These are phyloP conservation scores for Phlegmacium glaucopus DNA, from an alignment of 768 basidiomycete genomes.

Conservation along the genomic window DNA sequence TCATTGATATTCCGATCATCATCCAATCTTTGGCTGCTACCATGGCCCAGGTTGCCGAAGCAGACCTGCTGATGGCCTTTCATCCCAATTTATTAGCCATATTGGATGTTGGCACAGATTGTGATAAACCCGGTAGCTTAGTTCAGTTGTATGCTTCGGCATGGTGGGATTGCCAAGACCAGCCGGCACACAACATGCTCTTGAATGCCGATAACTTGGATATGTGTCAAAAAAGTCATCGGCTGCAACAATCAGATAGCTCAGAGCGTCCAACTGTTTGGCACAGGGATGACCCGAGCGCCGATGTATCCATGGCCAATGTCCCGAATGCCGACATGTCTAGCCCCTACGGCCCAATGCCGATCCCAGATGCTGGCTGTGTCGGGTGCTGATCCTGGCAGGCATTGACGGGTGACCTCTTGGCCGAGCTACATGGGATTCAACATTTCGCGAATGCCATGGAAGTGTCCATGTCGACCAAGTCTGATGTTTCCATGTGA, in stretches of 20 bases:
- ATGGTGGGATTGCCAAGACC: neutral
- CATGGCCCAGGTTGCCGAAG: neutral
- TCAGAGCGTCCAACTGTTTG: too few relatives aligned
- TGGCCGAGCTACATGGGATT: too few relatives aligned
- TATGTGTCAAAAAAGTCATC: neutral
- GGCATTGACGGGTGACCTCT: too few relatives aligned
- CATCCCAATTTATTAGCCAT: neutral
- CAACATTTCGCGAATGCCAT: too few relatives aligned
- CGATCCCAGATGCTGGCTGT: too few relatives aligned
- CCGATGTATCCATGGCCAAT: too few relatives aligned
- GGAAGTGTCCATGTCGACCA: neutral
- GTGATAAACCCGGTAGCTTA: neutral
- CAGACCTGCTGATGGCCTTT: neutral
- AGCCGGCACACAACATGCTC: neutral
- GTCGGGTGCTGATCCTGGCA: too few relatives aligned
- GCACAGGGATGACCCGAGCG: too few relatives aligned
- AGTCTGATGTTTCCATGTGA: neutral
- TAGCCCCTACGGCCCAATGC: too few relatives aligned
- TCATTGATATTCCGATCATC: neutral
- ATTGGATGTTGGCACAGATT: neutral
- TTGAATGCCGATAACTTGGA: neutral
- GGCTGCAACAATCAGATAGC: neutral
- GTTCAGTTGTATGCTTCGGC: neutral
- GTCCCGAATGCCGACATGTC: too few relatives aligned
- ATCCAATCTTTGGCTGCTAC: neutral